Percentiles rank a stretch among this genome's conserved stretches.
Evolutionary conservation across 2,329 filamentous ascomycete species (phyloP).

Genomic region (Penicillium sp.): DNA sequence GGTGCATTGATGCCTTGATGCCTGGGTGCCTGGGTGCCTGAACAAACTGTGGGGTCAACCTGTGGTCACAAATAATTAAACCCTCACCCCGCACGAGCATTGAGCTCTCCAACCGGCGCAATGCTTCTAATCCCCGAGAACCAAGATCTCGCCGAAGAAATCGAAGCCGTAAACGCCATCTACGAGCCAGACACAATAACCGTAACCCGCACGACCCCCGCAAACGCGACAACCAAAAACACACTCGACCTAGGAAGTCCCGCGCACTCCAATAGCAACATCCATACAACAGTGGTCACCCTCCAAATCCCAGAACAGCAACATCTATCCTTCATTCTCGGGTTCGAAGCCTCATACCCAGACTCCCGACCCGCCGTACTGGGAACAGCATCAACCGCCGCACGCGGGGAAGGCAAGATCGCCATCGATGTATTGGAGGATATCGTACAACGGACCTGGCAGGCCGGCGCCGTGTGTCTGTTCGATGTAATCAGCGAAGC

Average conservation of each 20-base stretch:
- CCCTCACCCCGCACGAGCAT: slow-evolving; percentile 6
- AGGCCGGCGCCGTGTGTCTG: slow-evolving; percentile 75
- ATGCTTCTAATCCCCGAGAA: slow-evolving; percentile 26
- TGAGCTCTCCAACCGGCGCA: slow-evolving; percentile 9
- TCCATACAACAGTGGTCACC: slow-evolving; percentile 49
- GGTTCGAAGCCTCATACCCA: slow-evolving; percentile 75
- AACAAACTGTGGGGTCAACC: slow-evolving; percentile 10
- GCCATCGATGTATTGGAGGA: slow-evolving; percentile 69
- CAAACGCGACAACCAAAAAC: slow-evolving; percentile 24
- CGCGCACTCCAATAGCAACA: slow-evolving; percentile 16
- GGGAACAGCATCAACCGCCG: slow-evolving; percentile 74
- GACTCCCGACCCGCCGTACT: slow-evolving; percentile 69
- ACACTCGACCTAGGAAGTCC: slow-evolving; percentile 32
- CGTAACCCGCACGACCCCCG: slow-evolving; percentile 27
- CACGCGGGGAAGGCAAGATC: slow-evolving; percentile 69
- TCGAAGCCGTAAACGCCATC: slow-evolving; percentile 54
- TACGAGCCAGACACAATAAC: slow-evolving; percentile 66
- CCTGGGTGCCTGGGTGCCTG: slow-evolving; percentile 23
- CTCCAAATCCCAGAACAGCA: slow-evolving; percentile 65
- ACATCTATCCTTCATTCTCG: slow-evolving; percentile 52
- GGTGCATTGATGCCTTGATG: no score
- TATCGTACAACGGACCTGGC: slow-evolving; percentile 67
- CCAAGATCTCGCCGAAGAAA: slow-evolving; percentile 48
- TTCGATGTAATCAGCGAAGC: slow-evolving; percentile 82
- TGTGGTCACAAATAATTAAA: slow-evolving; percentile 7